phyloP scores from a whole-genome alignment of 352 stramenopile species.

The Phytopythium mirpurense region DNA sequence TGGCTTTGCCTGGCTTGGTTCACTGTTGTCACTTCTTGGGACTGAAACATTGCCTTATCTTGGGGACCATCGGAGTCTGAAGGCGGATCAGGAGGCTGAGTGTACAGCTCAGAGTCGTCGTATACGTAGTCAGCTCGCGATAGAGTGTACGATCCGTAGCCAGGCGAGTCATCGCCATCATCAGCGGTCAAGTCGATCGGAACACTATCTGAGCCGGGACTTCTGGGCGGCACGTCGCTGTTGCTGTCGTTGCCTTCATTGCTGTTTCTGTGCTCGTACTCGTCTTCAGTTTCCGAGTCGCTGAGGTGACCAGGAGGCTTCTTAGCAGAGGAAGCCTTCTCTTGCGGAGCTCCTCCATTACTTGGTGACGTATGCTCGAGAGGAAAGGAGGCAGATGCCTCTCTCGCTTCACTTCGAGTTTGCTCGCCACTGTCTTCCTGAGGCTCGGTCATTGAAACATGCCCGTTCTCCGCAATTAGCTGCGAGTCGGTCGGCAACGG shows the following conservation, averaged over 20 bases:
- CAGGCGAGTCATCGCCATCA: background rate
- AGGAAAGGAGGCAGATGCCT: background rate
- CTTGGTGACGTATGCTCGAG: background rate
- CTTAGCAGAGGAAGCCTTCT: background rate
- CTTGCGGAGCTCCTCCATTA: background rate
- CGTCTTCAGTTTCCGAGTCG: conserved; percentile 3
- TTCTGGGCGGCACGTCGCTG: background rate
- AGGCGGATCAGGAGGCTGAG: conserved; percentile 1
- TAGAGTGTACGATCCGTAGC: background rate
- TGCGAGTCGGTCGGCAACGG: conserved; percentile 47
- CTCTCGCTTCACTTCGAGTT: background rate
- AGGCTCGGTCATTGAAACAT: conserved; percentile 23
- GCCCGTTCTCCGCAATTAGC: conserved; percentile 63
- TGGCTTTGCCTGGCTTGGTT: background rate
- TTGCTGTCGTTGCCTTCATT: conserved; percentile 3
- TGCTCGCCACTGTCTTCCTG: conserved; percentile 4
- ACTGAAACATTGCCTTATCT: background rate
- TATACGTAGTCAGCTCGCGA: background rate
- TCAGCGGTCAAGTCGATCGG: conserved; percentile 4
- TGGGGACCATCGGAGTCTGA: background rate
- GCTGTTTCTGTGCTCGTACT: background rate
- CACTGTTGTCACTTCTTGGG: background rate
- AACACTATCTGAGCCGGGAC: background rate
- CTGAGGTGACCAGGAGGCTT: conserved; percentile 13
- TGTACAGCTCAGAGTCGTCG: conserved; percentile 3